These are phyloP conservation scores for Komagataella phaffii DNA, from an alignment of 805 yeast species.

Conservation along the genomic window DNA sequence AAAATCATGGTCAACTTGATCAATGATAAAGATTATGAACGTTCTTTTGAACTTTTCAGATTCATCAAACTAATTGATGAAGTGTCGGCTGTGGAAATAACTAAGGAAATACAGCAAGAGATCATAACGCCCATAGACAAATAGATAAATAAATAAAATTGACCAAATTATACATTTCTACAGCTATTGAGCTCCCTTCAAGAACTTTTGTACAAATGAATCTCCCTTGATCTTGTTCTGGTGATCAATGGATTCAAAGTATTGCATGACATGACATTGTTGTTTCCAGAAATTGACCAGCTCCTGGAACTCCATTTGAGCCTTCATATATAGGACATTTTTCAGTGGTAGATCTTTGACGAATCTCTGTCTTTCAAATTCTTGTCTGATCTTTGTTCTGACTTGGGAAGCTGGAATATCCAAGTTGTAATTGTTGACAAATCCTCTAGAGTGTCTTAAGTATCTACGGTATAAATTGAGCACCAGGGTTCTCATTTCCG, in stretches of 20 bases:
- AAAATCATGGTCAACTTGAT: constrained; percentile 29
- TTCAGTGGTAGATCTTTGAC: constrained; percentile 51
- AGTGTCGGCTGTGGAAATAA: constrained; percentile 20
- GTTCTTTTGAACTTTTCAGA: constrained; percentile 40
- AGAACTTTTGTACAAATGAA: constrained; percentile 60
- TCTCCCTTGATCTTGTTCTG: constrained; percentile 42
- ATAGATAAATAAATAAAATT: neutral
- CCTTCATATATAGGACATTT: constrained; percentile 65
- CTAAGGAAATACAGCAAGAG: constrained; percentile 12
- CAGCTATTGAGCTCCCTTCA: constrained; percentile 35
- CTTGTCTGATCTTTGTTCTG: constrained; percentile 78
- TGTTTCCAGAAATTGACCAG: constrained; percentile 85
- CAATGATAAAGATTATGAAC: constrained; percentile 28
- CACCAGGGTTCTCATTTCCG: constrained; percentile 51
- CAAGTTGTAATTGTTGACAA: constrained; percentile 52
- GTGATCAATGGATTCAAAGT: constrained; percentile 54
- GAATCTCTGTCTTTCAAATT: constrained; percentile 73
- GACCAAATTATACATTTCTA: neutral
- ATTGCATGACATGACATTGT: constrained; percentile 71
- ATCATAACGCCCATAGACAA: neutral
- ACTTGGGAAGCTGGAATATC: constrained; percentile 69
- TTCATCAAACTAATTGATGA: constrained; percentile 36
- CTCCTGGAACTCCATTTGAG: constrained; percentile 87
- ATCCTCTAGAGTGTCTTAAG: constrained; percentile 38
- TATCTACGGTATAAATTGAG: constrained; percentile 63